Conservation (phyloP, 2,329 filamentous ascomycete species). For the Paraphoma chrysanthemicola region DNA sequence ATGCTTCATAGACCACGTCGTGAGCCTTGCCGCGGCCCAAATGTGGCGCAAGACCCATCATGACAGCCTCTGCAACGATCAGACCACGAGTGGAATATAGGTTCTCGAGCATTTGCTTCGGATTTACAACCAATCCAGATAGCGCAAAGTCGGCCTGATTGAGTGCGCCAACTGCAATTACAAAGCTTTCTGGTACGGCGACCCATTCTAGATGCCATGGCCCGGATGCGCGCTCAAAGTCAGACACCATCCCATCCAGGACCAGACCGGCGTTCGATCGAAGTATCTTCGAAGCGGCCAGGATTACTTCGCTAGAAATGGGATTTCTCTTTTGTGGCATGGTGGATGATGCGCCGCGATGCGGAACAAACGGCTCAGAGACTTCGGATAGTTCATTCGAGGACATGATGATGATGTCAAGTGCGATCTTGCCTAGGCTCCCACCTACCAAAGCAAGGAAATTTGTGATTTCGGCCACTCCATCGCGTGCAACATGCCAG, state of each 20-base stretch:
- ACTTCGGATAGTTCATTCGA: conserved; percentile 64
- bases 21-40: conserved; percentile 62
- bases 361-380: conserved; percentile 56
- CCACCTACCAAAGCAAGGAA: conserved; percentile 62
- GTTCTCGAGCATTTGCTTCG: conserved; percentile 58
- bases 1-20: conserved; percentile 64
- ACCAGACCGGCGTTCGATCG: conserved; percentile 60
- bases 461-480: conserved; percentile 61
- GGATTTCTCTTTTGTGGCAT: conserved; percentile 62
- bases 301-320: conserved; percentile 64
- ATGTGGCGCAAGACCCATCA: conserved; percentile 64
- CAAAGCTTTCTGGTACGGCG: conserved; percentile 62
- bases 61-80: conserved; percentile 66
- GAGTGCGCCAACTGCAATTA: conserved; percentile 60
- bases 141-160: conserved; percentile 63
- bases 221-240: conserved; percentile 65
- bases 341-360: conserved; percentile 43
- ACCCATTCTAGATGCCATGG: conserved; percentile 68
- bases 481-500: conserved; percentile 65
- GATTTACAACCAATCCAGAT: conserved; percentile 59
- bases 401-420: conserved; percentile 65
- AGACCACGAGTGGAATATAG: conserved; percentile 59
- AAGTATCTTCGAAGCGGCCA: conserved; percentile 62
- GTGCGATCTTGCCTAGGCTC: conserved; percentile 61
- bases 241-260: conserved; percentile 64